These are phyloP conservation scores for Zalerion maritima DNA, from an alignment of 495 filamentous ascomycete species.

Conservation along the genomic window DNA sequence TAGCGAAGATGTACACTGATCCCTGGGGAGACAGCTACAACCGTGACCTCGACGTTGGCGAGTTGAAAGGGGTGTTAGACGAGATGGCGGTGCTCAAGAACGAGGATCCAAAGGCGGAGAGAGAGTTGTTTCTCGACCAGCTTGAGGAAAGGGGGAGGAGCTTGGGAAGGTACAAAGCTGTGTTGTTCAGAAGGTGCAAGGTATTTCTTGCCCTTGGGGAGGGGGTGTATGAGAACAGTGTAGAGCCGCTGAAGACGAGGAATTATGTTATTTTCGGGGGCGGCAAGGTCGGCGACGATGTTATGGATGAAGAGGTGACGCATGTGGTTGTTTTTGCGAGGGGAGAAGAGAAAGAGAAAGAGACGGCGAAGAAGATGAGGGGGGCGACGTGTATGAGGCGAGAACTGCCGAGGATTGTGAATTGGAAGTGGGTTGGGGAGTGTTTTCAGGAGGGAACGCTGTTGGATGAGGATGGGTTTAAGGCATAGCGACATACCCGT, in stretches of 20 bases:
- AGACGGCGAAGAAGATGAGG: slow-evolving; percentile 28
- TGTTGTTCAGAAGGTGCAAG: slow-evolving; percentile 50
- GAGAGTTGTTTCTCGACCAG: slow-evolving; percentile 32
- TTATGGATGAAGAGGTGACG: slow-evolving; percentile 39
- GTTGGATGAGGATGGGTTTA: slow-evolving; percentile 63
- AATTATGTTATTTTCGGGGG: slow-evolving; percentile 51
- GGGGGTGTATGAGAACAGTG: slow-evolving; percentile 8
- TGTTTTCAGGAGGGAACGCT: slow-evolving; percentile 67
- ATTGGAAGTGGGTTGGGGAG: slow-evolving; percentile 56
- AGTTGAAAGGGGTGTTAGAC: slow-evolving; percentile 44
- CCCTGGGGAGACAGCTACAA: slow-evolving; percentile 73
- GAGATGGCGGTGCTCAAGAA: slow-evolving; percentile 24
- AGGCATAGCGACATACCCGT: slow-evolving; percentile 15
- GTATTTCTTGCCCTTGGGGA: slow-evolving; percentile 34
- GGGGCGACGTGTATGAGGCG: slow-evolving; percentile 24
- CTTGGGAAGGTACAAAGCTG: slow-evolving; percentile 37
- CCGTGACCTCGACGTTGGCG: slow-evolving; percentile 48
- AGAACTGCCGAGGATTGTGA: slow-evolving; percentile 58
- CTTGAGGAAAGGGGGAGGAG: slow-evolving; percentile 40
- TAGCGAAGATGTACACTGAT: slow-evolving; percentile 45
- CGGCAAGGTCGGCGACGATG: slow-evolving; percentile 32
- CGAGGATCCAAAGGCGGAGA: slow-evolving; percentile 9
- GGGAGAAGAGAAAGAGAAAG: slow-evolving; percentile 16
- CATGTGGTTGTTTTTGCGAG: slow-evolving; percentile 45
- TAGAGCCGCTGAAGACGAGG: slow-evolving; percentile 13